Percentiles rank a stretch among this genome's conserved stretches.
These are phyloP conservation scores for Allantophomopsis cytisporea DNA, from an alignment of 2,329 filamentous ascomycete genomes.

Conservation along the genomic window DNA sequence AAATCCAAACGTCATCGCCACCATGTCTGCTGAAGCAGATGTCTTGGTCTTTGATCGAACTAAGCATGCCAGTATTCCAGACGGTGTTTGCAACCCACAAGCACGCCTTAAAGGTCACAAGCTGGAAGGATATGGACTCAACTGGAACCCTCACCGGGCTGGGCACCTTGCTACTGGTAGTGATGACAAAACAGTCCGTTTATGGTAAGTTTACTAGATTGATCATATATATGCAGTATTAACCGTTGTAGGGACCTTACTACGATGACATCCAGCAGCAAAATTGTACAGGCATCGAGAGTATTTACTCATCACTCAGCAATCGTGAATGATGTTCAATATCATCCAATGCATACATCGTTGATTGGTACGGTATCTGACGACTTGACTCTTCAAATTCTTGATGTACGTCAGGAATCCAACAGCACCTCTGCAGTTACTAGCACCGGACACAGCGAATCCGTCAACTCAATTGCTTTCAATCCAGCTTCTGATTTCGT, in stretches of 20 bases:
- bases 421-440: conserved; percentile 55
- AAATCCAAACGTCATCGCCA: conserved; percentile 93
- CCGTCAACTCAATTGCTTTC: conserved; percentile 92
- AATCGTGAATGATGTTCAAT: conserved; percentile 94
- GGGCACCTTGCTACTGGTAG: conserved; percentile 82
- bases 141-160: conserved; percentile 76
- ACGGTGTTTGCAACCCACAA: conserved; percentile 64
- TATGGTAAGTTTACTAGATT: conserved; percentile 50
- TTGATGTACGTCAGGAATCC: conserved; percentile 65
- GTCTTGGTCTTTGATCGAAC: conserved; percentile 93
- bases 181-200: conserved; percentile 79
- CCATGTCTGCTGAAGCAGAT: conserved; percentile 74
- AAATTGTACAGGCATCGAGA: conserved; percentile 54
- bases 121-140: conserved; percentile 80
- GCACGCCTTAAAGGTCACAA: conserved; percentile 77
- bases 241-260: conserved; percentile 55
- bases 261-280: conserved; percentile 56
- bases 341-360: conserved; percentile 74
- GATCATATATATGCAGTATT: conserved; percentile 3
- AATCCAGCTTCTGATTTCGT: conserved; percentile 85
- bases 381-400: conserved; percentile 82
- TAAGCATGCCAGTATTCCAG: conserved; percentile 73
- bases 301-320: conserved; percentile 80
- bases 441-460: conserved; percentile 71
- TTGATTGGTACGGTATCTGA: conserved; percentile 92